These are phyloP conservation scores for Talaromyces wortmannii DNA, from an alignment of 495 filamentous ascomycete species.

Conservation along the genomic window DNA sequence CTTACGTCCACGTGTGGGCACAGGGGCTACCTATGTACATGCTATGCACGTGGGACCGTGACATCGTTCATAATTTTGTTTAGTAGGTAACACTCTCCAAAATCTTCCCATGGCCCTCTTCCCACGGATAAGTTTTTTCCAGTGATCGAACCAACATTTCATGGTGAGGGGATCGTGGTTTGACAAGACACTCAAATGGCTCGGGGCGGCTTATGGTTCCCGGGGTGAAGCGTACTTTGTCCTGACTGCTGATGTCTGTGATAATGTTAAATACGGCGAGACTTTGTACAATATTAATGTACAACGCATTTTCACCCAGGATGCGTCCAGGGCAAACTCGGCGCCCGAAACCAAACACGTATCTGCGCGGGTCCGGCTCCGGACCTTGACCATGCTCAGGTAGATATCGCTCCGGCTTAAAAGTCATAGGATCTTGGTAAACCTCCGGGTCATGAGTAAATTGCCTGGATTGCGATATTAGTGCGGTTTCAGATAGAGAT, in stretches of 20 bases:
- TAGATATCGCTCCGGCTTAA: slow-evolving; percentile 34
- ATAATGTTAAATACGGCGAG: slow-evolving; percentile 47
- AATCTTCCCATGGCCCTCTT: neutral
- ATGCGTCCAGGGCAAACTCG: slow-evolving; percentile 52
- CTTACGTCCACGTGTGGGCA: neutral
- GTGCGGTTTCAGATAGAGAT: neutral
- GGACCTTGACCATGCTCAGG: slow-evolving; percentile 5
- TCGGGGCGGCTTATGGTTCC: neutral
- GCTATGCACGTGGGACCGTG: neutral
- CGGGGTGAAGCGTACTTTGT: neutral
- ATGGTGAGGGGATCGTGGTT: slow-evolving; percentile 9
- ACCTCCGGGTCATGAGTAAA: slow-evolving; percentile 22
- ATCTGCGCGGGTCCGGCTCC: slow-evolving; percentile 19
- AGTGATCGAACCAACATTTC: slow-evolving; percentile 10
- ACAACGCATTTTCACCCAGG: slow-evolving; percentile 50
- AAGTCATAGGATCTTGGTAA: slow-evolving; percentile 20
- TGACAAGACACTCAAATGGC: slow-evolving; percentile 9
- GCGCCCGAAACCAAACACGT: slow-evolving; percentile 51
- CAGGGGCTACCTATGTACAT: neutral
- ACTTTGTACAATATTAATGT: slow-evolving; percentile 37
- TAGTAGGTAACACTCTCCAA: neutral
- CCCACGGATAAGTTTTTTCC: slow-evolving; percentile 9
- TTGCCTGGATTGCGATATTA: slow-evolving; percentile 2
- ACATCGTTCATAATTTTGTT: neutral
- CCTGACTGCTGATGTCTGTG: neutral